phyloP scores from a whole-genome alignment of 1,284 basidiomycete genomes.

The Agaricales sp. region DNA sequence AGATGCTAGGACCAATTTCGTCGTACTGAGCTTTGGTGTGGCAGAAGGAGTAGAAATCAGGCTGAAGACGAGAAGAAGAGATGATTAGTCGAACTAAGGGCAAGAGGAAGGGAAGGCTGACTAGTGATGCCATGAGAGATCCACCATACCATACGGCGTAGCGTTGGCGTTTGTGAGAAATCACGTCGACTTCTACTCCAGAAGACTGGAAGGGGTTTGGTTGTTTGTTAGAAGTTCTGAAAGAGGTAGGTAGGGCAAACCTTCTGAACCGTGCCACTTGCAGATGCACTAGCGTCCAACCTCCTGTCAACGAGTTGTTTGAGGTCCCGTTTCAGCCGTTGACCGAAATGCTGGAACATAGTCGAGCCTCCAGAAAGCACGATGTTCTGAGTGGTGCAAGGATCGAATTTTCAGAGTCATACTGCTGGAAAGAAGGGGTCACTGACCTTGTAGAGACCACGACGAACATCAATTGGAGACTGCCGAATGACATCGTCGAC shows the following conservation, averaged over 20 bases:
- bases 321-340: conserved; percentile 90
- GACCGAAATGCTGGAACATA: conserved; percentile 97
- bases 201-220: conserved; percentile 55
- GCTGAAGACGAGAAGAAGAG: conserved; percentile 40
- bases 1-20: conserved; percentile 94
- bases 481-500: conserved; percentile 96
- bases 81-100: conserved; percentile 6
- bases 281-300: conserved; percentile 68
- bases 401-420: background rate
- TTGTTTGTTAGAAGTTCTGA: conserved; percentile 10
- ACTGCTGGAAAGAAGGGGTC: background rate
- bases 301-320: conserved; percentile 91
- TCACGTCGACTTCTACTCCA: conserved; percentile 94
- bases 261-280: conserved; percentile 71
- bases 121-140: conserved; percentile 84
- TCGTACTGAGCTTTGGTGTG: conserved; percentile 98
- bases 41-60: conserved; percentile 96
- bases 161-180: conserved; percentile 95
- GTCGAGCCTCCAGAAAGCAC: conserved; percentile 93
- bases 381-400: conserved; percentile 56
- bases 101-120: conserved; percentile 28
- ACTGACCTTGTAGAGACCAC: conserved; percentile 85
- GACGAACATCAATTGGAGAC: conserved; percentile 91
- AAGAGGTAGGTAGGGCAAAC: conserved; percentile 27
- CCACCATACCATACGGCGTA: conserved; percentile 99